Base-by-base conservation (phyloP, 495 filamentous ascomycete genomes). In the Tuber magnatum region DNA sequence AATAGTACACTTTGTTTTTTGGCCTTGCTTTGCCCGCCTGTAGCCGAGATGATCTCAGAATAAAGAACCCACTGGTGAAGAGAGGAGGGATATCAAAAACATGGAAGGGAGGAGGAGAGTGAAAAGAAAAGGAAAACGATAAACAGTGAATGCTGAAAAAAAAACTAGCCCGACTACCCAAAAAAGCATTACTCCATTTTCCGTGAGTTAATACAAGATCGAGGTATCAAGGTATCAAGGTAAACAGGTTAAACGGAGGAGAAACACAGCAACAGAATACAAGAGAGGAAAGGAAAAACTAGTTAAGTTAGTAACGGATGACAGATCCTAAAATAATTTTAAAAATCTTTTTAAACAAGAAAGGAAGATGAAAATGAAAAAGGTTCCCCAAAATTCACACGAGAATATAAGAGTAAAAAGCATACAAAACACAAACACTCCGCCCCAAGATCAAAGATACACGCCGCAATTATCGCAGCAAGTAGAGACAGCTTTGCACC, bases 381-480 rank as follows among this genome's bases (percentile, higher is more conserved):
- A 78, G 74, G 70, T 68, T 80, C 71, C 76, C 74, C 80, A 76
- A 61, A 73, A 72, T 56, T 65, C 24, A 65, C 46, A 46, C 41
- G 51, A 69, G 44, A 75, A 80, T 77, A 73, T 65, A 72, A 78
- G 44, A 70, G 56, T 46, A 76, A 76, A 76, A 73, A 80, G 73
- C 77, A 70, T 79, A 79, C 39, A 79, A 79, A 79, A 73, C 72
- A 79, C 77, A 79, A 81, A 75, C 69, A 78, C 78, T 71, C 76
- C 61, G 46, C 73, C 56, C 79, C 69, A 69, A 80, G 61, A 73
- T 80, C 74, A 74, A 74, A 76, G 79, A 81, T 80, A 81, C 76
- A 80, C 79, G 77, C 79, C 75, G 78, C 78, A 28, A 65, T 81
- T 80, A 78, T 78, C 69, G 78, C 79, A 81, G 77, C 75, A 81